Percentiles rank a stretch among this genome's conserved stretches.
Evolutionary conservation across 2,329 filamentous ascomycete species (phyloP).

Genomic region (Fusarium sp.): DNA sequence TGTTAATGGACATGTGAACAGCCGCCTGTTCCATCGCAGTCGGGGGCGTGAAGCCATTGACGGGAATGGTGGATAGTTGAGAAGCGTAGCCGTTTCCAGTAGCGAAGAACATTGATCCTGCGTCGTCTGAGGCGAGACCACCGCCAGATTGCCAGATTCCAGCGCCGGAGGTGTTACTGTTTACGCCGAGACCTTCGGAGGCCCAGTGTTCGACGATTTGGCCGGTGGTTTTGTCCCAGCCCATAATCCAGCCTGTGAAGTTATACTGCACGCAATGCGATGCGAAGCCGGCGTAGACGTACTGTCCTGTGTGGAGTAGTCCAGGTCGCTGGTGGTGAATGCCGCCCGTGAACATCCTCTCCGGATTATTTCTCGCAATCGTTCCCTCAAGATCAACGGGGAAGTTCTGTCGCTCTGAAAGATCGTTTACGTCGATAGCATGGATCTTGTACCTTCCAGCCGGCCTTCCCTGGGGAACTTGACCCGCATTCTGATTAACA

Average conservation of each 20-base stretch:
- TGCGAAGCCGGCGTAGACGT: constrained; percentile 62
- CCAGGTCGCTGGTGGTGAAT: constrained; percentile 62
- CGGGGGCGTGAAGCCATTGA: constrained; percentile 50
- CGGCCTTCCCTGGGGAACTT: constrained; percentile 46
- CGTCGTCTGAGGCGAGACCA: constrained; percentile 51
- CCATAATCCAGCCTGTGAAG: constrained; percentile 63
- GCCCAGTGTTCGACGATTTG: constrained; percentile 52
- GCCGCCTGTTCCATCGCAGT: constrained; percentile 57
- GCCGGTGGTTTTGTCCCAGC: constrained; percentile 55
- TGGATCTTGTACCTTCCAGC: constrained; percentile 51
- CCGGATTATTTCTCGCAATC: constrained; percentile 55
- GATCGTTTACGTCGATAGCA: constrained; percentile 51
- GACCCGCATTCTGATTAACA: constrained; percentile 43
- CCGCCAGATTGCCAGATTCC: constrained; percentile 57
- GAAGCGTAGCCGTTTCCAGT: constrained; percentile 55
- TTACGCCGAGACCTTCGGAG: constrained; percentile 53
- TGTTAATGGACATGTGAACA: constrained; percentile 54
- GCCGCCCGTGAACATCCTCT: constrained; percentile 62
- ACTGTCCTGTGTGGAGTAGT: constrained; percentile 56
- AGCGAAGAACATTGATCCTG: constrained; percentile 51
- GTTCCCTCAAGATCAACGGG: constrained; percentile 59
- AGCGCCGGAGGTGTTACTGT: constrained; percentile 50
- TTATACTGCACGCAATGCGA: constrained; percentile 66
- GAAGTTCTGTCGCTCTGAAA: constrained; percentile 52
- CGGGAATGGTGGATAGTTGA: constrained; percentile 50